Base-by-base conservation (phyloP, 2,329 filamentous ascomycete species). In the Metarhizium album region DNA sequence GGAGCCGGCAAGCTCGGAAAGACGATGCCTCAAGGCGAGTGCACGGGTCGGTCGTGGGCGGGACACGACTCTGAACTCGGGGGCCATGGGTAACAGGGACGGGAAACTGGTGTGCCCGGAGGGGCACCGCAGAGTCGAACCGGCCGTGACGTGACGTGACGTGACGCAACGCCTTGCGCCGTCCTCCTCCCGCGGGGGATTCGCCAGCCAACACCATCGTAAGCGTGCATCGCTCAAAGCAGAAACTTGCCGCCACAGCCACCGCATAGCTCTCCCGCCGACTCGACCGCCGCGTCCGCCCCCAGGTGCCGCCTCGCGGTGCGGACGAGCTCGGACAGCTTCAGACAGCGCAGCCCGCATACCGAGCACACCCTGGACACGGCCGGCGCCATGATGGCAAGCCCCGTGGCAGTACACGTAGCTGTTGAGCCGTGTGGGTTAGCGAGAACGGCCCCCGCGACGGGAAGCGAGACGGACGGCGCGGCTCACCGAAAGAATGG, bases 291-390 rank as follows among this genome's bases (percentile, higher is more conserved):
- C 4, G 60, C 59, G 1, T 60, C 63, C 0, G 56, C 49, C 0
- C 63, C 64, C 4, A 68, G 52, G 31, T 65, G 55, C 49, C 62
- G 54, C 33, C 58, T 53, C 2, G 66, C 67, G 13, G 70, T 59
- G 22, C 56, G 62, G 2, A 59, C 55, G 22, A 80, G 61, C 54
- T 73, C 69, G 4, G 69, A 64, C 0, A 68, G 60, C 45, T 71
- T 69, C 20, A 81, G 66, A 7, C 74, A 78, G 23, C 78, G 70
- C 24, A 70, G 62, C 16, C 72, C 73, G 56, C 79, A 82, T 2
- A 81, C 74, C 20, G 73, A 74, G 49, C 79, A 82, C 3, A 73
- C 71, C 33, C 72, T 68, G 0, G 78, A 80, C 45, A 75, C 68
- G 2, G 74, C 75, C 0, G 78, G 78, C 2, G 69, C 71, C 52